phyloP scores from a whole-genome alignment of 2,329 filamentous ascomycete genomes.

The Talaromyces rugulosus region DNA sequence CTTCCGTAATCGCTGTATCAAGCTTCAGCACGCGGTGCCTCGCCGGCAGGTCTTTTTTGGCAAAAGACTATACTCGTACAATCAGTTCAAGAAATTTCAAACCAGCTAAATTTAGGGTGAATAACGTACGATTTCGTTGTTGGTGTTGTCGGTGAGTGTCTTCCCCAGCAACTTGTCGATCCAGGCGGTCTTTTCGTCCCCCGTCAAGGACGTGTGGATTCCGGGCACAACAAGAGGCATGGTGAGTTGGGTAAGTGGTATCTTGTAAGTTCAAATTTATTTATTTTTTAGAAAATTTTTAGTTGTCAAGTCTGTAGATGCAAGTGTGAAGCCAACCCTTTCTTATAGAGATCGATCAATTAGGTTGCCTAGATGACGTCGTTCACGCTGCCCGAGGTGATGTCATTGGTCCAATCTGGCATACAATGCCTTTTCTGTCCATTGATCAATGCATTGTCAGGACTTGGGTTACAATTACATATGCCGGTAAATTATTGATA shows the following conservation, averaged over 20 bases:
- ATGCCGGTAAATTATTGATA: background rate
- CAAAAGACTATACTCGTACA: constrained; percentile 32
- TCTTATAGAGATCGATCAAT: background rate
- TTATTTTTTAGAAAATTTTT: background rate
- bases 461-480: background rate
- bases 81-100: background rate
- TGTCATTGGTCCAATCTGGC: background rate
- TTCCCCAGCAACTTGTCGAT: constrained; percentile 44
- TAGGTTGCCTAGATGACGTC: background rate
- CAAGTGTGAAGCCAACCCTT: background rate
- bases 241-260: constrained; percentile 8
- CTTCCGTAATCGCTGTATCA: constrained; percentile 35
- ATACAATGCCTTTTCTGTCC: background rate
- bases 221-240: constrained; percentile 48
- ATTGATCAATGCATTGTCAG: background rate
- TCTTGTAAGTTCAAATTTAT: background rate
- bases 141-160: constrained; percentile 35
- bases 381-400: background rate
- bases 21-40: constrained; percentile 41
- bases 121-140: constrained; percentile 30
- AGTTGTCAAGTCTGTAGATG: background rate
- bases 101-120: background rate
- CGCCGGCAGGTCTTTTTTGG: constrained; percentile 43
- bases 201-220: constrained; percentile 30
- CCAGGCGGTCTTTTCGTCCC: constrained; percentile 36